phyloP scores from a whole-genome alignment of 768 basidiomycete genomes.

The Multifurca ochricompacta region DNA sequence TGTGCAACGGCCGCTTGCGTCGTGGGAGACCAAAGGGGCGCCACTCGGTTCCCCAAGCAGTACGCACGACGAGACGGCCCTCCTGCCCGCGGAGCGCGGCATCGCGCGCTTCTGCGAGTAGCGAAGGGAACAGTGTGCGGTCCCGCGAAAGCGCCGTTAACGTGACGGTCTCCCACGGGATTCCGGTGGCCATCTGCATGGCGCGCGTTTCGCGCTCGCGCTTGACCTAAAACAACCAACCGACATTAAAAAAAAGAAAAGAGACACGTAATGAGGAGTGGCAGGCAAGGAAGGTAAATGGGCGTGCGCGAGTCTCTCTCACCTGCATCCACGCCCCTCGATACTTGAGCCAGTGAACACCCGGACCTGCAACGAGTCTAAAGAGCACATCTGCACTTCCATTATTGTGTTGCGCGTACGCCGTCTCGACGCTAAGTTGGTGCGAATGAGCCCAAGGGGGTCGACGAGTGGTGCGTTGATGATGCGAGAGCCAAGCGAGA shows the following conservation, averaged over 20 bases:
- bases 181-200: conserved; percentile 84
- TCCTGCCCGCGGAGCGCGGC: conserved; percentile 80
- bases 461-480: conserved; percentile 27
- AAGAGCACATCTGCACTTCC: conserved; percentile 87
- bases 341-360: conserved; percentile 89
- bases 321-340: conserved; percentile 95
- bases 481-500: conserved; percentile 88
- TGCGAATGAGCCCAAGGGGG: conserved; percentile 66
- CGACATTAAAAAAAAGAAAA: not conserved
- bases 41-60: conserved; percentile 97
- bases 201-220: conserved; percentile 91
- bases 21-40: conserved; percentile 89
- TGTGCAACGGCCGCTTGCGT: conserved; percentile 74
- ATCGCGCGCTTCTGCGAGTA: conserved; percentile 86
- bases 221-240: conserved; percentile 70
- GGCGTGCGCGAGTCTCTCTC: no score
- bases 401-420: conserved; percentile 81
- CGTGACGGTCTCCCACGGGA: conserved; percentile 96
- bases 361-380: conserved; percentile 92
- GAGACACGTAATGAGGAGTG: no score
- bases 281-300: not conserved
- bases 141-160: conserved; percentile 89
- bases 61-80: conserved; percentile 93
- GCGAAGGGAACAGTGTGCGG: conserved; percentile 64
- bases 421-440: conserved; percentile 91